These are phyloP conservation scores for Daedaleopsis nitida DNA, from an alignment of 768 basidiomycete genomes.

Conservation along the genomic window DNA sequence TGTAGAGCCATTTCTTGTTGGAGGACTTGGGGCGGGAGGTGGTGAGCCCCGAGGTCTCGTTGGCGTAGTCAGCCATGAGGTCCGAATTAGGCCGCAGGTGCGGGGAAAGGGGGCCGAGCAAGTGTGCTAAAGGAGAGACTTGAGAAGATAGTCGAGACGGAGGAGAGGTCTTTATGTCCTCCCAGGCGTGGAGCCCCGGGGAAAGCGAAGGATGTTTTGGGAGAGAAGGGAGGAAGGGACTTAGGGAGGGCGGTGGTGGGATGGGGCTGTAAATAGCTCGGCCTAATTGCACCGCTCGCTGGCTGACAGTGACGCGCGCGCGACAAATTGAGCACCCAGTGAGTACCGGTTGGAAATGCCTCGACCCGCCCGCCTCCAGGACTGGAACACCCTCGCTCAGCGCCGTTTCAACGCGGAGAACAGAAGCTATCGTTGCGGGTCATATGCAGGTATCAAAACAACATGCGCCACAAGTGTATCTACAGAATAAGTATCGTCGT, in stretches of 20 bases:
- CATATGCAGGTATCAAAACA: constrained; percentile 9
- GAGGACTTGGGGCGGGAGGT: constrained; percentile 56
- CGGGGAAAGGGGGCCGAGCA: constrained; percentile 31
- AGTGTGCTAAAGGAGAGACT: constrained; percentile 15
- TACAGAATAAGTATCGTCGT: constrained; percentile 18
- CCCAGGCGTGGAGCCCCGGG: neutral
- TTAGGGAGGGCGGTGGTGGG: neutral
- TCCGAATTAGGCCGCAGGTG: constrained; percentile 39
- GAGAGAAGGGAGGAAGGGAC: neutral
- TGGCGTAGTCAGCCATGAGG: constrained; percentile 68
- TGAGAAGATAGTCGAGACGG: constrained; percentile 1
- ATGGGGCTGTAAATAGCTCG: constrained; percentile 8
- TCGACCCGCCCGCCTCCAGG: neutral
- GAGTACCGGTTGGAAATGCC: neutral
- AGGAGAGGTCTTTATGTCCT: neutral
- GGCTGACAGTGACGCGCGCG: too few relatives aligned
- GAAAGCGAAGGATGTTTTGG: neutral
- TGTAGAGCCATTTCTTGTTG: constrained; percentile 70
- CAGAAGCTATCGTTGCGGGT: neutral
- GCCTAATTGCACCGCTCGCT: neutral
- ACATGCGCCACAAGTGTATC: constrained; percentile 7
- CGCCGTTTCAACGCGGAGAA: neutral
- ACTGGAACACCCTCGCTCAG: constrained; percentile 4
- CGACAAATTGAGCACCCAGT: too few relatives aligned
- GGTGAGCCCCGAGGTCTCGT: constrained; percentile 69